phyloP scores from a whole-genome alignment of 2,329 filamentous ascomycete genomes.

The Talaromyces funiculosus region DNA sequence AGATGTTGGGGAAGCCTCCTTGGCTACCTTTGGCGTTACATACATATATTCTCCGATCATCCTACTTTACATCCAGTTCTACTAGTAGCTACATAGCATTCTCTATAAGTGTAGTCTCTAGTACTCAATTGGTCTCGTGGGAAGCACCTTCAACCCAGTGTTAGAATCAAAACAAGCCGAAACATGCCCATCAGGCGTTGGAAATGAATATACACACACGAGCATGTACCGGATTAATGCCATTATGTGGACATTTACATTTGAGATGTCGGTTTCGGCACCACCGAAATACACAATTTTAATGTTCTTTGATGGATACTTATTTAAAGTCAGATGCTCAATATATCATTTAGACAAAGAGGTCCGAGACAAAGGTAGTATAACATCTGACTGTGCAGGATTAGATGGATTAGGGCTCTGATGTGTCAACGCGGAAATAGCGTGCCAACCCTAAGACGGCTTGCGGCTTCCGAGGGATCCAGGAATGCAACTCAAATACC shows the following conservation, averaged over 20 bases:
- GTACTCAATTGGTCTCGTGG: neutral
- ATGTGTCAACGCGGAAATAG: neutral
- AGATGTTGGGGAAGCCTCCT: neutral
- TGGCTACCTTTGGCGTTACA: neutral
- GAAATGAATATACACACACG: neutral
- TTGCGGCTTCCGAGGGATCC: constrained; percentile 12
- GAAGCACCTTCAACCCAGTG: neutral
- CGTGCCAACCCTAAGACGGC: neutral
- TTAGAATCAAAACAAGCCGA: neutral
- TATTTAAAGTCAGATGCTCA: neutral
- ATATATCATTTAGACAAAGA: neutral
- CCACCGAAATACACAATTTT: too few species aligned
- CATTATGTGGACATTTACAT: neutral
- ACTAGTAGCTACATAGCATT: neutral
- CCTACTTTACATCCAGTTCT: neutral
- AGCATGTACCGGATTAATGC: neutral
- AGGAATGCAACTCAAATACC: constrained; percentile 5
- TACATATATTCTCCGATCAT: too few species aligned
- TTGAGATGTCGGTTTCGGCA: neutral
- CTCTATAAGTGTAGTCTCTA: neutral
- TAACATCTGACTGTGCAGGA: neutral
- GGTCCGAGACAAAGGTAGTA: neutral
- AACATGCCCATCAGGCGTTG: neutral
- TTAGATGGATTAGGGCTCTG: neutral
- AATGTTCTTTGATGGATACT: neutral